Conservation (phyloP, 495 filamentous ascomycete species). For the Penicillium bovifimosum region DNA sequence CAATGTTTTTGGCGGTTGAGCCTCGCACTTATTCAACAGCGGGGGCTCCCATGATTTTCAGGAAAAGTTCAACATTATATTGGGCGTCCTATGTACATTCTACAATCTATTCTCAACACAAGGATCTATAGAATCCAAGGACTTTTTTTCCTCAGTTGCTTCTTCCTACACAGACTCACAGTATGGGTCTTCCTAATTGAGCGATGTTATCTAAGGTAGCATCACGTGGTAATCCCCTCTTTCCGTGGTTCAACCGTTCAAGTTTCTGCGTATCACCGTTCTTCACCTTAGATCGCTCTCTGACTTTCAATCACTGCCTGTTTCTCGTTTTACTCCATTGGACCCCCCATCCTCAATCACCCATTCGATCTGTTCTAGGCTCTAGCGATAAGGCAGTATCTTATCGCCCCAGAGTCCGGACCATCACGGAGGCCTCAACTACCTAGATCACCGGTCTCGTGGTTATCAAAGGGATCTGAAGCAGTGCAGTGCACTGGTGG, state of each 20-base stretch:
- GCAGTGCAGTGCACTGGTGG: slow-evolving; percentile 1
- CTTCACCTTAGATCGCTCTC: background rate
- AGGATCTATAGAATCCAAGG: slow-evolving; percentile 9
- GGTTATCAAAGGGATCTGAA: slow-evolving; percentile 5
- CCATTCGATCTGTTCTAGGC: background rate
- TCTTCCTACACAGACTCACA: background rate
- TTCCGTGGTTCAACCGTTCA: background rate
- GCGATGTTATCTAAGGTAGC: background rate
- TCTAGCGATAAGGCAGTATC: slow-evolving; percentile 11
- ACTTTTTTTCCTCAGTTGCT: background rate
- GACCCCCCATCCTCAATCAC: background rate
- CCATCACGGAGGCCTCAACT: slow-evolving; percentile 6
- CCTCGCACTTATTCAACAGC: slow-evolving; percentile 38
- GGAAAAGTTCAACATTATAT: slow-evolving; percentile 34
- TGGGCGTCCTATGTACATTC: slow-evolving; percentile 10
- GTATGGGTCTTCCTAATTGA: background rate
- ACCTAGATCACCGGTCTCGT: background rate
- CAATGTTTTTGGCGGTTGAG: slow-evolving; percentile 21
- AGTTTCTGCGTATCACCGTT: background rate
- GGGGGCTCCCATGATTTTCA: slow-evolving; percentile 25
- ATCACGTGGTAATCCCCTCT: background rate
- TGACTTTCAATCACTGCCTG: background rate
- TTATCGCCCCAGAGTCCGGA: slow-evolving; percentile 16
- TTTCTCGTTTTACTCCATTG: background rate
- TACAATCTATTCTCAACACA: slow-evolving; percentile 11